Percentiles rank a stretch among this genome's conserved stretches.
phyloP scores from a whole-genome alignment of 495 filamentous ascomycete genomes.

The Niebla homalea region DNA sequence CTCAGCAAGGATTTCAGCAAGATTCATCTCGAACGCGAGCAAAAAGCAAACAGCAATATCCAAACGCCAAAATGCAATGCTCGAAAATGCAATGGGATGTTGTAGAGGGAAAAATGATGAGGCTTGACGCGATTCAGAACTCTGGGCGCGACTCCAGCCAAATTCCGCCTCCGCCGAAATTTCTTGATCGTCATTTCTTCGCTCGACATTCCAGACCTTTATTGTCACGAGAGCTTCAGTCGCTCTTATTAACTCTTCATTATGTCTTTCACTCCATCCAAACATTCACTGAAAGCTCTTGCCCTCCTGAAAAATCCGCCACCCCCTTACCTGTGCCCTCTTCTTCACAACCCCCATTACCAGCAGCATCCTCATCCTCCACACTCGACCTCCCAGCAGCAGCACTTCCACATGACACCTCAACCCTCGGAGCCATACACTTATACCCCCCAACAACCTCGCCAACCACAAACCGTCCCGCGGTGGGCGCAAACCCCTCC shows the following conservation, averaged over 20 bases:
- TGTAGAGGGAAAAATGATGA: neutral
- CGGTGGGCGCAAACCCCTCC: constrained; percentile 76
- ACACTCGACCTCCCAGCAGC: neutral
- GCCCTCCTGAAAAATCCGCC: neutral
- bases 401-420: neutral
- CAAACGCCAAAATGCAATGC: neutral
- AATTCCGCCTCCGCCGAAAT: neutral
- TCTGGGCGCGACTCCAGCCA: neutral
- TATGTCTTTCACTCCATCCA: neutral
- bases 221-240: no score
- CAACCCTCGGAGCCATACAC: neutral
- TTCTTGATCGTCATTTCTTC: neutral
- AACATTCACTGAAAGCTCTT: neutral
- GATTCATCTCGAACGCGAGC: neutral
- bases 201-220: neutral
- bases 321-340: neutral
- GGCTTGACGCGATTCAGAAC: neutral
- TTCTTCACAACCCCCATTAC: neutral
- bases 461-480: constrained; percentile 32
- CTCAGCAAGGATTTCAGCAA: constrained; percentile 38
- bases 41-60: neutral
- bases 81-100: neutral
- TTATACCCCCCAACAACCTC: neutral
- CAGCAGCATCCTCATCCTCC: no score
- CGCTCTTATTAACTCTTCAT: no score